Evolutionary conservation across 345 rosid genomes (phyloP).

Genomic region (Syzygium aqueum): DNA sequence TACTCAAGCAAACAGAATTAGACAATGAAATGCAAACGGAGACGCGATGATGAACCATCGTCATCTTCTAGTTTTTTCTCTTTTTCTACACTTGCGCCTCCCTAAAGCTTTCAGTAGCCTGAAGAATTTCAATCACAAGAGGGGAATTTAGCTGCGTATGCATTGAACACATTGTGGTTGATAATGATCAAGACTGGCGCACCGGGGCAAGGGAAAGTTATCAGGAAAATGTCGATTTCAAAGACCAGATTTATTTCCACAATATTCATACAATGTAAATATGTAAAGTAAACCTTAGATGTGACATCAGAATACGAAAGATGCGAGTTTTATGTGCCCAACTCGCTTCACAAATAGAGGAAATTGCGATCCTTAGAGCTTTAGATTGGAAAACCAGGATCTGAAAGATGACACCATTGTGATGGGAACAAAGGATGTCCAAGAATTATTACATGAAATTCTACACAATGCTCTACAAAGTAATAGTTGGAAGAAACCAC

Average conservation of each 20-base stretch:
- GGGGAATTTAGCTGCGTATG: too few relatives aligned
- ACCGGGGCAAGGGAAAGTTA: too few relatives aligned
- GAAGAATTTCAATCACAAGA: too few relatives aligned
- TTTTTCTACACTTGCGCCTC: too few relatives aligned
- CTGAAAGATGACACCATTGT: not conserved
- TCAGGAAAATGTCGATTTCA: too few relatives aligned
- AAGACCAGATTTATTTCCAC: not conserved
- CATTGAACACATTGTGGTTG: too few relatives aligned
- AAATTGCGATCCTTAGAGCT: not conserved
- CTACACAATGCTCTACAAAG: not conserved
- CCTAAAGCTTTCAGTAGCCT: too few relatives aligned
- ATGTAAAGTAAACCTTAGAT: fast-evolving
- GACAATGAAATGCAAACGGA: too few relatives aligned
- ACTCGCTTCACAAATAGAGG: not conserved
- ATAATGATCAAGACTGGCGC: too few relatives aligned
- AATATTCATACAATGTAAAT: not conserved
- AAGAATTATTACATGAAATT: not conserved
- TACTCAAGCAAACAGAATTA: not conserved
- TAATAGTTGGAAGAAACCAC: not conserved
- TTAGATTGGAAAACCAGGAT: not conserved
- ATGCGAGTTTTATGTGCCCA: not conserved
- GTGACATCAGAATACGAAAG: fast-evolving
- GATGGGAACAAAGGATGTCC: not conserved
- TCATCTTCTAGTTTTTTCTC: too few relatives aligned
- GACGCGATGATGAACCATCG: too few relatives aligned